phyloP scores from a whole-genome alignment of 768 basidiomycete species.

The Pholiota molesta region DNA sequence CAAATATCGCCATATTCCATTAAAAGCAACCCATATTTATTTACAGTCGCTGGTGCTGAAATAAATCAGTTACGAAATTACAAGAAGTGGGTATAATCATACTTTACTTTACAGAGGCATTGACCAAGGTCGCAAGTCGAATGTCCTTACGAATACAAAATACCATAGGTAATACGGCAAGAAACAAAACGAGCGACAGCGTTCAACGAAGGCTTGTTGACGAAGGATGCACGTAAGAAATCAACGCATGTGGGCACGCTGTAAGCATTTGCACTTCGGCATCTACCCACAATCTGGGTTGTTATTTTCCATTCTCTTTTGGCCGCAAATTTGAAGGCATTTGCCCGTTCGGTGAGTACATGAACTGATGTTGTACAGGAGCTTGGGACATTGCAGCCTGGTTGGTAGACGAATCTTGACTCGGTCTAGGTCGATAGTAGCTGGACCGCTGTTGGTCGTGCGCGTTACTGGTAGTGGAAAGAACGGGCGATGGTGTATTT shows the following conservation, averaged over 20 bases:
- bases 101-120: conserved; percentile 8
- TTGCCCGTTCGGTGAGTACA: conserved; percentile 28
- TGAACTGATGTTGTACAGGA: conserved; percentile 7
- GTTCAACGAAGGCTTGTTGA: neutral
- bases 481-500: conserved; percentile 57
- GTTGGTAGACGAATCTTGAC: conserved; percentile 19
- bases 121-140: neutral
- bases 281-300: too few relatives aligned
- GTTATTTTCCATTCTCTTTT: conserved; percentile 29
- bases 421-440: conserved; percentile 52
- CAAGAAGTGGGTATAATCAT: conserved; percentile 12
- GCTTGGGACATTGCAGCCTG: conserved; percentile 15
- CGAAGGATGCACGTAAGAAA: neutral
- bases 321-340: conserved; percentile 16
- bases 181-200: conserved; percentile 3
- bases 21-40: neutral
- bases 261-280: neutral
- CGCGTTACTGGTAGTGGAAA: conserved; percentile 38
- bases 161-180: conserved; percentile 1
- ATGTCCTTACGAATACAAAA: conserved; percentile 9
- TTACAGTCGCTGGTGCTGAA: too few relatives aligned
- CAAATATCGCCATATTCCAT: too few relatives aligned
- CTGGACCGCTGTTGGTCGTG: conserved; percentile 49
- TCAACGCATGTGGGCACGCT: neutral
- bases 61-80: conserved; percentile 1